These are phyloP conservation scores for Fraxinus velutina DNA, from an alignment of 305 asterid genomes.

Conservation along the genomic window DNA sequence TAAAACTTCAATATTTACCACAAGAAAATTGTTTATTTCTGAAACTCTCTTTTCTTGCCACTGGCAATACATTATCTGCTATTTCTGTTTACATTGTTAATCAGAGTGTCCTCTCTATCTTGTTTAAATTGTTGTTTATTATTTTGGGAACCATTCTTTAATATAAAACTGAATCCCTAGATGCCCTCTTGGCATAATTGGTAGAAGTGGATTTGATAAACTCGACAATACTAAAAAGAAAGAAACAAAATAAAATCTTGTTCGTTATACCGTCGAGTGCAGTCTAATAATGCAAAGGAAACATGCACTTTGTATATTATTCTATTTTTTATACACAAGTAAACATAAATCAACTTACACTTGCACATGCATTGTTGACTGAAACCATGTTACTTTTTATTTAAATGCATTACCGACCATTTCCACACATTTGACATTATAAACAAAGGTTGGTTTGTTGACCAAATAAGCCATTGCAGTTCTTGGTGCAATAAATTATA, in stretches of 20 bases:
- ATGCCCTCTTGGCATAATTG: not conserved
- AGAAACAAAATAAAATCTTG: not conserved
- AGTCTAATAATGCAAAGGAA: not conserved
- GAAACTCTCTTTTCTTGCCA: not conserved
- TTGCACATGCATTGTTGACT: constrained; percentile 75
- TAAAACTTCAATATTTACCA: not conserved
- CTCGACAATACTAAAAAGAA: not conserved
- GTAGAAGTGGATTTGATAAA: not conserved
- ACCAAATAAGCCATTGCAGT: constrained; percentile 40
- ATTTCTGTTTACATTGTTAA: not conserved
- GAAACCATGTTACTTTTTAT: constrained; percentile 57
- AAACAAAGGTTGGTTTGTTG: constrained; percentile 38
- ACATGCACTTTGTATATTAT: not conserved
- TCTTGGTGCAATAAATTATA: constrained; percentile 22
- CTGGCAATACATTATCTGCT: not conserved
- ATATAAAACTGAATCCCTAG: not conserved
- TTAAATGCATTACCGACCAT: constrained; percentile 49
- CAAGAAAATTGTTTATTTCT: not conserved
- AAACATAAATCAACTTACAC: constrained; percentile 33
- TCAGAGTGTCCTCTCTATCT: not conserved
- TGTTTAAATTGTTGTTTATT: not conserved
- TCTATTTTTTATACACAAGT: constrained; percentile 26
- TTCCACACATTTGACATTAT: constrained; percentile 52
- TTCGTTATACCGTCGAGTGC: not conserved
- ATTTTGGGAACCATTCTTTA: not conserved